Base-by-base conservation (phyloP, 75 land plant species). In the Selaginella tamariscina region DNA sequence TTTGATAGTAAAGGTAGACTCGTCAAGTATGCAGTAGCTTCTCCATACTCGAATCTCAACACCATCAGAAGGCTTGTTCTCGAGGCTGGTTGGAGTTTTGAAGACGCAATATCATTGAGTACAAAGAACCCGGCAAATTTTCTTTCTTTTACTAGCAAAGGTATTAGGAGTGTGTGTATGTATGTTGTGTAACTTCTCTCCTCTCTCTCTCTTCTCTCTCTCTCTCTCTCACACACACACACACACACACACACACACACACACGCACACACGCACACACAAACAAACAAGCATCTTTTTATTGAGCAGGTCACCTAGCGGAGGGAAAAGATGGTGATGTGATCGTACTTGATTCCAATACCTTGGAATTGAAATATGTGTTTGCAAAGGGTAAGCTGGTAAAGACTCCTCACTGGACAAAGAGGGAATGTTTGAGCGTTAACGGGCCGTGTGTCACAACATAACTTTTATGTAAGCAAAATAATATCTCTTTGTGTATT, bases 121-220 rank as follows among this genome's bases (percentile, higher is more conserved):
- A 74, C 76, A 11, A 74, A 33, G 70, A 74, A 74, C 39, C 76
- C 76, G 18, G 76, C 76, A 21, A 55, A 71, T 13, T 68, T 56
- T 62, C 33, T 74, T 18, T 57, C 76, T 20, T 62, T 74, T 27
- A 20, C 72, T 30, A 30, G 29, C 1, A 74, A 74, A 74, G 76
- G 76, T 74, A 11, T 57, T 65, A 30, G 20, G 29, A 18, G 24
- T 30, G 2, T 23, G 18, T 26, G 18, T 29, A 28, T 29, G 2
- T 28, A 11, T 65, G 29, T 65, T 20, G 22, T 57, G 62, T 23
- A 20, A 27, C 2, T 2, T 57, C 2, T 5, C 22, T 5, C 22
- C 22, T 27, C 26, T 2, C 66, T 2, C 30, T 65, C n/a, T 13
- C 31, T n/a, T 65, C 21, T 26, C 66, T 54, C 56, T 27, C 15